Conservation (phyloP, 2,329 filamentous ascomycete species). For the Botrytis fabae region DNA sequence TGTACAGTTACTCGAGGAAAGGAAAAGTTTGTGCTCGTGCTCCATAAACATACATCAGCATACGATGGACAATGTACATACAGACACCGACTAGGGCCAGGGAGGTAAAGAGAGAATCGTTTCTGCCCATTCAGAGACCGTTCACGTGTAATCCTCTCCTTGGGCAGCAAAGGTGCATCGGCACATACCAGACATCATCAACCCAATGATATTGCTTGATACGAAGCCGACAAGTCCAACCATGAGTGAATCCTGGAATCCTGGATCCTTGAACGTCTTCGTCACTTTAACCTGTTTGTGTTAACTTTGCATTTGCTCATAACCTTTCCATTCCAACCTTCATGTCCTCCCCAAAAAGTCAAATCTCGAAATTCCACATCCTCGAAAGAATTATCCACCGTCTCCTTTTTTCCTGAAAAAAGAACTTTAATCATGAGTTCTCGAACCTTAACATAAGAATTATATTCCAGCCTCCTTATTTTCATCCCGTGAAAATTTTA, state of each 20-base stretch:
- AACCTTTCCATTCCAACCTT: not conserved
- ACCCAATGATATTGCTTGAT: not conserved
- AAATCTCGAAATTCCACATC: not conserved
- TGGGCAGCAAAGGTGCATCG: constrained; percentile 1
- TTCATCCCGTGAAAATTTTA: constrained; percentile 10
- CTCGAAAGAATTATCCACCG: not conserved
- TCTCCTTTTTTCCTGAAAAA: not conserved
- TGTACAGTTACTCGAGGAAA: not conserved
- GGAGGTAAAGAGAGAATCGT: not conserved
- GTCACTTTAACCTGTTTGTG: constrained; percentile 12
- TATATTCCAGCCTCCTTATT: constrained; percentile 18
- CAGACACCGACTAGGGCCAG: not conserved
- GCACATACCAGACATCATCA: not conserved
- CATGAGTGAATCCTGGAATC: constrained; percentile 6
- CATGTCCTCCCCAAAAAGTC: not conserved
- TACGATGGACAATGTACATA: not conserved
- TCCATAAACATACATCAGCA: not conserved
- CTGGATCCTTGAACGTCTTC: not conserved
- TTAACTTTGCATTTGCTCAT: not conserved
- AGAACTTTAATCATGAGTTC: constrained; percentile 3
- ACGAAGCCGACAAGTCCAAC: not conserved
- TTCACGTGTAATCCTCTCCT: constrained; percentile 1
- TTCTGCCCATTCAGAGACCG: not conserved
- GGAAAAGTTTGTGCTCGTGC: not conserved
- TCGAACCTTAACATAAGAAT: not conserved